Base-by-base conservation (phyloP, 2,329 filamentous ascomycete species). In the Gaeumannomyces tritici region DNA sequence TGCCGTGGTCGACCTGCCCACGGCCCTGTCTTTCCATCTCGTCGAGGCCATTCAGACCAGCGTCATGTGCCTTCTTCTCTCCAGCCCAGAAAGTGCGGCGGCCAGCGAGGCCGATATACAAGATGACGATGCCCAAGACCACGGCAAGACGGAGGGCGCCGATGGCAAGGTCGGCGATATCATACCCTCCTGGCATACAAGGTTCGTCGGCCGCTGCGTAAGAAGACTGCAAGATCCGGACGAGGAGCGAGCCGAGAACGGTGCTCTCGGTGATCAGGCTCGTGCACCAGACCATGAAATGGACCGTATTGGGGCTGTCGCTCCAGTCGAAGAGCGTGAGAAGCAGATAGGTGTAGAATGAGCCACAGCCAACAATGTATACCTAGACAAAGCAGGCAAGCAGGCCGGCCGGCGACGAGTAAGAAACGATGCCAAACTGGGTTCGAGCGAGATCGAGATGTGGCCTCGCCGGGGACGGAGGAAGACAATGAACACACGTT, bases 261-360 rank as follows among this genome's bases (percentile, higher is more conserved):
- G 87, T 77, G 28, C 88, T 68, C 73, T 99, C 95, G 65, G 91
- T 82, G 29, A 84, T 73, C n/a, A 91, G 73, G 29, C 88, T 88
- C 56, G 91, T 75, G 55, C 81, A 73, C 95, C 95, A 99, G 68
- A 91, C 87, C 58, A 89, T 75, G 62, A 93, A 83, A 74, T 97
- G 92, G 61, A 90, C 87, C 58, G 87, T 79, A 60, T 88, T 93
- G 0, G 95, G 95, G 27, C 63, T 57, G 42, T 91, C 87, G 65
- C 85, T 86, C 71, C 89, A 89, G 73, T 97, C 93, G 69, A 96
- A 81, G 63, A 98, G 83, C 33, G 92, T 92, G 70, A 97, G 89
- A 67, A 96, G 82, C 67, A 96, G 83, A 67, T 96, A 87, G 60
- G 90, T 83, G 77, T 96, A 95, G 66, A 95, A 86, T 79, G 96